Evolutionary conservation across 768 basidiomycete species (phyloP).

Genomic region (Psilocybe azurescens): DNA sequence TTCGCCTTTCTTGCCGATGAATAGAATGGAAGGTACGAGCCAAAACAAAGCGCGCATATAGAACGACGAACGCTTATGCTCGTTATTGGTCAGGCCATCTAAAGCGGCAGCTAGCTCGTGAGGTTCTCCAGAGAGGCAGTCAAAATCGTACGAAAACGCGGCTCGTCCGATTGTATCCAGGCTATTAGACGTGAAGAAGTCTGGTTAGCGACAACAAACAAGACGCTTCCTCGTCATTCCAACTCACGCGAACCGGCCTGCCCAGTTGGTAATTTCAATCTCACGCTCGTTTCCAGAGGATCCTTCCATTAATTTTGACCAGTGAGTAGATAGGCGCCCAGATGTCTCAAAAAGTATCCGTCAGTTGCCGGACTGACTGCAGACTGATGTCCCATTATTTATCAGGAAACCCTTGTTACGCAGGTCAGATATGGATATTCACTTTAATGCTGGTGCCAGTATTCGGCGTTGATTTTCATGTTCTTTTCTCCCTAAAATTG

Average conservation of each 20-base stretch:
- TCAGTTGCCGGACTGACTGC: slow-evolving; percentile 58
- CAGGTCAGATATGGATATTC: slow-evolving; percentile 7
- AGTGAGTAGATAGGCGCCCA: slow-evolving; percentile 53
- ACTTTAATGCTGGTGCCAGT: slow-evolving; percentile 66
- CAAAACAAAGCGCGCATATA: slow-evolving; percentile 70
- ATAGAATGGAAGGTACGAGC: slow-evolving; percentile 59
- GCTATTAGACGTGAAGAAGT: slow-evolving; percentile 31
- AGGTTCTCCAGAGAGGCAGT: slow-evolving; percentile 54
- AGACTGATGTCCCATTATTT: slow-evolving; percentile 30
- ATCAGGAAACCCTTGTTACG: background rate
- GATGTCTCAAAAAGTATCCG: slow-evolving; percentile 60
- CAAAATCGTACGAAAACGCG: slow-evolving; percentile 69
- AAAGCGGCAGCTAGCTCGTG: slow-evolving; percentile 56
- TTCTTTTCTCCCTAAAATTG: slow-evolving; percentile 50
- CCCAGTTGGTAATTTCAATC: slow-evolving; percentile 64
- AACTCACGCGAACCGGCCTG: slow-evolving; percentile 62
- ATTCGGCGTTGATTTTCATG: slow-evolving; percentile 60
- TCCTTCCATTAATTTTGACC: slow-evolving; percentile 51
- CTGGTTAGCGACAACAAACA: background rate
- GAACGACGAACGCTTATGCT: slow-evolving; percentile 61
- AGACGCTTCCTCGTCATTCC: background rate
- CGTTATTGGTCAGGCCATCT: slow-evolving; percentile 64
- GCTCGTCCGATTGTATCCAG: slow-evolving; percentile 65
- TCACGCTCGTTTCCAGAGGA: slow-evolving; percentile 43
- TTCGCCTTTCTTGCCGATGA: slow-evolving; percentile 60